Base-by-base conservation (phyloP, 116 monocot species). In the Phalaenopsis hybrid region DNA sequence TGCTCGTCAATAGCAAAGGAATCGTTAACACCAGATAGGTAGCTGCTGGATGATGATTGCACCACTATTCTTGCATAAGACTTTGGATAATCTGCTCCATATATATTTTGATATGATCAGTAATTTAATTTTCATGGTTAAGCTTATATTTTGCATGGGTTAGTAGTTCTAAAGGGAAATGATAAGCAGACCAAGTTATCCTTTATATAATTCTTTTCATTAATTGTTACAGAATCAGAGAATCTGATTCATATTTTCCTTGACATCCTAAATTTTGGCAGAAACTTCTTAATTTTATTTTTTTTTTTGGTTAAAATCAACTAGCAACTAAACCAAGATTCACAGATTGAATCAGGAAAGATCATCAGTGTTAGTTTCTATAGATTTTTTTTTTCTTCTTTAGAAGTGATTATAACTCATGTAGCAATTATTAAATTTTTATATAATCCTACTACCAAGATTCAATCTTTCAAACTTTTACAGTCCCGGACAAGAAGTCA, bases 161-260 rank as follows among this genome's bases (percentile, higher is more conserved):
- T 88, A 91, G 91, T 92, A 89, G 83, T 89, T 99, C 99, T 94
- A 99, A 86, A 92, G 81, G 86, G 88, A 97, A 89, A 89, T 95
- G 88, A 86, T 91, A 86, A 93, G 89, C 91, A 95, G 89, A 95
- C 75, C 41, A 95, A 91, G 88, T 95, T 92, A 94, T 93, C 93
- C 83, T 93, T 93, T 87, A 92, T 83, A 88, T 91, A 84, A 91
- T 91, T 91, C 89, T 92, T 91, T 94, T 91, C 88, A 90, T 82
- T 92, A 91, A 95, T 88, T 84, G 89, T 90, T 77, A 90, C 85
- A 95, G 88, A 88, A 91, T 91, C 94, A 89, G 80, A 75, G 20
- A 75, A 92, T 90, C 90, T 84, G 93, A 93, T 82, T 90, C 93
- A 93, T 80, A 90, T 82, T 86, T 93, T 86, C 93, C 89, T 92